These are phyloP conservation scores for Leccinum boreale DNA, from an alignment of 768 basidiomycete genomes.

Conservation along the genomic window DNA sequence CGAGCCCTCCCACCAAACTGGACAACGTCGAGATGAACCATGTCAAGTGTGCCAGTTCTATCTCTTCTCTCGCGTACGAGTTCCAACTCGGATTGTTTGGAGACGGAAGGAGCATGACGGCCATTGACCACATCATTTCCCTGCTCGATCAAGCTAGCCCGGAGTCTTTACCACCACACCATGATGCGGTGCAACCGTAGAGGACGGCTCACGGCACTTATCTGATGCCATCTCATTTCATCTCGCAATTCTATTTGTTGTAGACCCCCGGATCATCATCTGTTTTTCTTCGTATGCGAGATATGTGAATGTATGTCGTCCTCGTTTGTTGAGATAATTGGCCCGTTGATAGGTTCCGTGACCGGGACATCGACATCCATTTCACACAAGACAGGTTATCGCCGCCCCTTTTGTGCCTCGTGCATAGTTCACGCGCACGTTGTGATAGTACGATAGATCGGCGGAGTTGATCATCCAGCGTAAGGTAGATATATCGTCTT, in stretches of 20 bases:
- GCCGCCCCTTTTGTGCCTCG: neutral
- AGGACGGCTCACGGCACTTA: constrained; percentile 6
- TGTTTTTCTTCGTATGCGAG: neutral
- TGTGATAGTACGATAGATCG: neutral
- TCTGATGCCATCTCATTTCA: neutral
- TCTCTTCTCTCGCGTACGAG: constrained; percentile 29
- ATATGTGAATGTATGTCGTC: constrained; percentile 3
- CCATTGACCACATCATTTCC: constrained; percentile 26
- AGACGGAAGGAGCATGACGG: constrained; percentile 22
- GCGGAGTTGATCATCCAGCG: neutral
- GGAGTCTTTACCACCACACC: neutral
- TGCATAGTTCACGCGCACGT: neutral
- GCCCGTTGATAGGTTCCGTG: neutral
- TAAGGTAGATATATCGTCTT: neutral
- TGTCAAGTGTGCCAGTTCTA: constrained; percentile 17
- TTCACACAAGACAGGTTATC: neutral
- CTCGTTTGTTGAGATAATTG: constrained; percentile 1
- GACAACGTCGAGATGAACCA: constrained; percentile 13
- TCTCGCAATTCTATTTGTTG: neutral
- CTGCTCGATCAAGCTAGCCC: constrained; percentile 28
- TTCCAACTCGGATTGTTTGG: constrained; percentile 23
- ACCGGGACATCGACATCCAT: neutral
- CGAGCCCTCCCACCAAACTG: constrained; percentile 17
- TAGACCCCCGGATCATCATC: neutral
- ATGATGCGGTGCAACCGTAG: neutral